Evolutionary conservation across 2,329 filamentous ascomycete genomes (phyloP).

Genomic region (Phaeosphaeriaceae sp.): DNA sequence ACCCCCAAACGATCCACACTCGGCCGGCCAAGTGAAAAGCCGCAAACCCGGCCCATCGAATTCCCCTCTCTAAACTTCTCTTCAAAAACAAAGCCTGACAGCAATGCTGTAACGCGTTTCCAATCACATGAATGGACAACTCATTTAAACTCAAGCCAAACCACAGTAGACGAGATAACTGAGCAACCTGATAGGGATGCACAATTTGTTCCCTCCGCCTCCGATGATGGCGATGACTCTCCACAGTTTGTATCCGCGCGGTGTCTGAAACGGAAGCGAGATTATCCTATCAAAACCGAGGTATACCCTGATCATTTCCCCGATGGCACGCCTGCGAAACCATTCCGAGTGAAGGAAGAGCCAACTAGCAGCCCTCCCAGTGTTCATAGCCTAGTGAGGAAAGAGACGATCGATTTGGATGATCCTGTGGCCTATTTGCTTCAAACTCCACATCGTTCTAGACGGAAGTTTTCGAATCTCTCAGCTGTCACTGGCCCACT

Average conservation of each 20-base stretch:
- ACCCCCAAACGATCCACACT: slow-evolving; percentile 11
- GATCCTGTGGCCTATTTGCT: slow-evolving; percentile 37
- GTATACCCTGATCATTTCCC: slow-evolving; percentile 29
- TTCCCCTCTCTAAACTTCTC: neutral
- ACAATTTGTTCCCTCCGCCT: slow-evolving; percentile 6
- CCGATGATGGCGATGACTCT: slow-evolving; percentile 45
- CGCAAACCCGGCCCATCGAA: neutral
- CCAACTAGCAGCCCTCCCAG: slow-evolving; percentile 40
- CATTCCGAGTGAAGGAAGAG: slow-evolving; percentile 51
- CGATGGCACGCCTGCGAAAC: slow-evolving; percentile 38
- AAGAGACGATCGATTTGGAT: slow-evolving; percentile 55
- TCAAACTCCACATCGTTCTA: slow-evolving; percentile 38
- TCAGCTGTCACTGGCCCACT: slow-evolving; percentile 17
- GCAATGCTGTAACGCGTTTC: neutral
- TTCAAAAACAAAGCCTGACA: neutral
- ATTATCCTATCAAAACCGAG: slow-evolving; percentile 19
- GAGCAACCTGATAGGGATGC: slow-evolving; percentile 16
- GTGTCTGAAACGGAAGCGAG: slow-evolving; percentile 52
- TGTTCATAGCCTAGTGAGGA: slow-evolving; percentile 31
- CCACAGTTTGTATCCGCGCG: slow-evolving; percentile 52
- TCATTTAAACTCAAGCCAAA: slow-evolving; percentile 52
- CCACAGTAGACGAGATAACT: slow-evolving; percentile 47
- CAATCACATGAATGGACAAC: slow-evolving; percentile 9
- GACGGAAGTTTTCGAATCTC: slow-evolving; percentile 9
- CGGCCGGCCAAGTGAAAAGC: neutral